Evolutionary conservation across 306 rosid species (phyloP).

Genomic region (Aeschynomene evenia): DNA sequence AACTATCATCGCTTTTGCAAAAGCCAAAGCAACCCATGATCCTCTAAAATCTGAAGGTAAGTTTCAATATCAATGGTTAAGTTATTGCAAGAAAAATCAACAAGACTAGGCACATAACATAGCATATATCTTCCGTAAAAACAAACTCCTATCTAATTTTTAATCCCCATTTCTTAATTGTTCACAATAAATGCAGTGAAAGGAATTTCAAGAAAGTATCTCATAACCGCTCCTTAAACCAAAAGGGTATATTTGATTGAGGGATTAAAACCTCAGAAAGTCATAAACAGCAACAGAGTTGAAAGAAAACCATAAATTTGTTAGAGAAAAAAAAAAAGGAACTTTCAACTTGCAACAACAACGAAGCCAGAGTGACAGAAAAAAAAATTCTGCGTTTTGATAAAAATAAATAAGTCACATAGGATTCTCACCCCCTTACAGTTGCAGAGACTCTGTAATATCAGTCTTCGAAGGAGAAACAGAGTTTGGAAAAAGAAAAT

Average conservation of each 20-base stretch:
- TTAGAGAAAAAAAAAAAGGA: neutral
- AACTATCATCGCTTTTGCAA: conserved; percentile 52
- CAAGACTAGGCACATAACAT: neutral
- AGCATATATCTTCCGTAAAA: neutral
- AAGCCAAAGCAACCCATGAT: conserved; percentile 81
- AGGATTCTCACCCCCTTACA: neutral
- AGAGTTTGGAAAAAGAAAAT: neutral
- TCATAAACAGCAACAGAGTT: neutral
- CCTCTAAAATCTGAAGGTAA: conserved; percentile 34
- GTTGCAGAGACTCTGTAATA: neutral
- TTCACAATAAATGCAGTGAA: neutral
- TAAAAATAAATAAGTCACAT: neutral
- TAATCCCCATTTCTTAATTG: conserved; percentile 6
- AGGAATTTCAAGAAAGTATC: neutral
- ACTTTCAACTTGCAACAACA: neutral
- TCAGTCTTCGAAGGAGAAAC: neutral
- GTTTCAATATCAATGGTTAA: conserved; percentile 7
- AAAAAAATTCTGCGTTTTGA: neutral
- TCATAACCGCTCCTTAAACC: neutral
- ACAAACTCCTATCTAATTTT: too few relatives aligned
- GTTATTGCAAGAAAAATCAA: conserved; percentile 4
- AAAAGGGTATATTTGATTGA: neutral
- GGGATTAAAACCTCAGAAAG: neutral
- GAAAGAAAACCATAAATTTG: neutral
- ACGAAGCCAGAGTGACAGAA: neutral